A percentile compares a stretch with the other conserved stretches of the same genome.
These are phyloP conservation scores for Alternaria atra DNA, from an alignment of 2,329 filamentous ascomycete genomes.

Conservation along the genomic window DNA sequence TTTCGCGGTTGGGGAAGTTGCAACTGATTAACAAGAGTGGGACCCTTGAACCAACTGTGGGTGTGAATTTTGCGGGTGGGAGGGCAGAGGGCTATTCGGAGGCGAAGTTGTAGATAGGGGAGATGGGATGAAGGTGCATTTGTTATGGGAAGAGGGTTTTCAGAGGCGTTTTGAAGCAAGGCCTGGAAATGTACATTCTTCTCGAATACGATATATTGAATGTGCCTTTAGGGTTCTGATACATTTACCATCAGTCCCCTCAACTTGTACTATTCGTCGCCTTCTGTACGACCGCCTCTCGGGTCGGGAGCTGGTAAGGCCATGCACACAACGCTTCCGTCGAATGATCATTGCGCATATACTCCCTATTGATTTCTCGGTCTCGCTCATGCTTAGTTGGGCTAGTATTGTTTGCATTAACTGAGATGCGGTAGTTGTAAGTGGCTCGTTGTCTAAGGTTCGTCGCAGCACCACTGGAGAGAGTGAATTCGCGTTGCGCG, in stretches of 20 bases:
- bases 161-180: background rate
- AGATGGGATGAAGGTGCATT: background rate
- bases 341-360: too few relatives aligned
- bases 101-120: background rate
- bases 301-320: too few relatives aligned
- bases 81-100: background rate
- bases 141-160: background rate
- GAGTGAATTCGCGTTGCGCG: too few relatives aligned
- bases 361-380: too few relatives aligned
- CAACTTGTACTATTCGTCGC: background rate
- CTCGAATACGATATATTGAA: too few relatives aligned
- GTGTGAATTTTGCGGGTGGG: slow-evolving; percentile 29
- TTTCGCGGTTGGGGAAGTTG: slow-evolving; percentile 36
- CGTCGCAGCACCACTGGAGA: too few relatives aligned
- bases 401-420: too few relatives aligned
- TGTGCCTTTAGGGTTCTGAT: background rate
- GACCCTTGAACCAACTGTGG: slow-evolving; percentile 26
- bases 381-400: too few relatives aligned
- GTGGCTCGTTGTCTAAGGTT: too few relatives aligned
- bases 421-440: too few relatives aligned
- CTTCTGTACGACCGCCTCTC: too few relatives aligned
- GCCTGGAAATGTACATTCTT: background rate
- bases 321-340: too few relatives aligned
- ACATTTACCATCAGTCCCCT: background rate
- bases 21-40: slow-evolving; percentile 45